Evolutionary conservation across 2,329 filamentous ascomycete genomes (phyloP).

Genomic region (Xylaria sp.): DNA sequence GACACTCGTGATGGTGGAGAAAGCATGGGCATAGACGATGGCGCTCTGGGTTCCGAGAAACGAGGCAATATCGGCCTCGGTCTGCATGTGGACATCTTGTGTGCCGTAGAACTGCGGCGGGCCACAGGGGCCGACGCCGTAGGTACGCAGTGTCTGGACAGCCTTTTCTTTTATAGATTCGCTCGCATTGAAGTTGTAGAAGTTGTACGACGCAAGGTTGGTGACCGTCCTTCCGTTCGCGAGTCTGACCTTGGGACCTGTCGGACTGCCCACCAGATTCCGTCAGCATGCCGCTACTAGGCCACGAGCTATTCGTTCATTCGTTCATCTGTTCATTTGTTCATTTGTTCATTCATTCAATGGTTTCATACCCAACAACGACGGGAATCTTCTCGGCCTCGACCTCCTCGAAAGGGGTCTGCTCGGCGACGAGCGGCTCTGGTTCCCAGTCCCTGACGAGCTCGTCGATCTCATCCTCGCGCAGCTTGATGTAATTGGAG

Average conservation of each 20-base stretch:
- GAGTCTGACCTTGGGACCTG: slow-evolving; percentile 89
- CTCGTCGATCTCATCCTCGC: slow-evolving; percentile 97
- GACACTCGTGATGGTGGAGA: slow-evolving; percentile 95
- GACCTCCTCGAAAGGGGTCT: slow-evolving; percentile 78
- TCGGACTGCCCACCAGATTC: slow-evolving; percentile 68
- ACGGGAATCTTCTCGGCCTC: slow-evolving; percentile 88
- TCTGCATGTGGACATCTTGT: slow-evolving; percentile 98
- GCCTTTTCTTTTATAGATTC: slow-evolving; percentile 95
- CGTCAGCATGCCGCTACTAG: slow-evolving; percentile 13
- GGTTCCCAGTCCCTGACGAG: slow-evolving; percentile 96
- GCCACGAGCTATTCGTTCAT: slow-evolving; percentile 1
- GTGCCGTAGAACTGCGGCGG: slow-evolving; percentile 98
- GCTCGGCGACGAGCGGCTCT: slow-evolving; percentile 84
- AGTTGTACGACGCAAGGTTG: slow-evolving; percentile 96
- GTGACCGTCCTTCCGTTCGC: slow-evolving; percentile 88
- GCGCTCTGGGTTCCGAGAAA: slow-evolving; percentile 89
- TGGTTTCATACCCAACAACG: slow-evolving; percentile 78
- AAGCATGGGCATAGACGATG: slow-evolving; percentile 95
- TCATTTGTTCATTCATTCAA: background rate
- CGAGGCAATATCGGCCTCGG: slow-evolving; percentile 90
- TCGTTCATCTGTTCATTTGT: background rate
- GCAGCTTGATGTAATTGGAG: slow-evolving; percentile 87
- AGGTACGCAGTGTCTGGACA: slow-evolving; percentile 91
- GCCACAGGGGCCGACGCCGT: slow-evolving; percentile 95
- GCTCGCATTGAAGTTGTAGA: slow-evolving; percentile 96